phyloP scores from a whole-genome alignment of 2,329 filamentous ascomycete species.

The Fusarium anguioides region DNA sequence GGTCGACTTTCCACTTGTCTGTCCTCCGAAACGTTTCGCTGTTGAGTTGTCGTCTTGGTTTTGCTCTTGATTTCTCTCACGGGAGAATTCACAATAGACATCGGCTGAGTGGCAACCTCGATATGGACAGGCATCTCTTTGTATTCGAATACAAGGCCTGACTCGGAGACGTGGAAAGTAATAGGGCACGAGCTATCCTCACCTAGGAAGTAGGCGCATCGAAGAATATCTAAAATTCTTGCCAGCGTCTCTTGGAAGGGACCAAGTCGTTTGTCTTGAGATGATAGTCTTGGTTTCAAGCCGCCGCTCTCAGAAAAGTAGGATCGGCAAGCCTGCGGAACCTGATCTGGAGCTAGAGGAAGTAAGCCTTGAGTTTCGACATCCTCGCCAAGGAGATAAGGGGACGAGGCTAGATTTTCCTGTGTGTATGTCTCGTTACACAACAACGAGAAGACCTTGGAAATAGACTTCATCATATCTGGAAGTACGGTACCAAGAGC shows the following conservation, averaged over 20 bases:
- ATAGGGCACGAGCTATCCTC: conserved; percentile 56
- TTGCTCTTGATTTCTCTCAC: conserved; percentile 13
- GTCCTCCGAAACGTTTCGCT: conserved; percentile 20
- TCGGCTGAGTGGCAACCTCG: conserved; percentile 11
- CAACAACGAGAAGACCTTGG: conserved; percentile 61
- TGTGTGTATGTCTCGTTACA: conserved; percentile 56
- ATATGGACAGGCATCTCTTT: conserved; percentile 22
- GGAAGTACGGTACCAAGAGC: conserved; percentile 59
- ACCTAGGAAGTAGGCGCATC: conserved; percentile 61
- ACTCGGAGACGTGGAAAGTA: conserved; percentile 43
- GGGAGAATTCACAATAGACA: conserved; percentile 34
- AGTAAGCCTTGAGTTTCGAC: conserved; percentile 58
- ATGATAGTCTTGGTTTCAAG: conserved; percentile 54
- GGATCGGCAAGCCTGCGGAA: conserved; percentile 55
- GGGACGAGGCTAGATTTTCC: conserved; percentile 53
- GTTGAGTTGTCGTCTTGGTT: conserved; percentile 9
- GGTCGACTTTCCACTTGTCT: conserved; percentile 15
- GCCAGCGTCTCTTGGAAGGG: conserved; percentile 55
- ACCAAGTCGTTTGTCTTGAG: conserved; percentile 48
- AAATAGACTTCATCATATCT: conserved; percentile 59
- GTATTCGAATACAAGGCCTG: conserved; percentile 51
- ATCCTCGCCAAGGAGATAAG: conserved; percentile 65
- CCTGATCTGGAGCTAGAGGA: conserved; percentile 53
- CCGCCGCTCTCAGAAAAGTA: conserved; percentile 50
- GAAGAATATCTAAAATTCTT: conserved; percentile 61